These are phyloP conservation scores for Paramecium caudatum DNA, from an alignment of 73 alveolate genomes.

Conservation along the genomic window DNA sequence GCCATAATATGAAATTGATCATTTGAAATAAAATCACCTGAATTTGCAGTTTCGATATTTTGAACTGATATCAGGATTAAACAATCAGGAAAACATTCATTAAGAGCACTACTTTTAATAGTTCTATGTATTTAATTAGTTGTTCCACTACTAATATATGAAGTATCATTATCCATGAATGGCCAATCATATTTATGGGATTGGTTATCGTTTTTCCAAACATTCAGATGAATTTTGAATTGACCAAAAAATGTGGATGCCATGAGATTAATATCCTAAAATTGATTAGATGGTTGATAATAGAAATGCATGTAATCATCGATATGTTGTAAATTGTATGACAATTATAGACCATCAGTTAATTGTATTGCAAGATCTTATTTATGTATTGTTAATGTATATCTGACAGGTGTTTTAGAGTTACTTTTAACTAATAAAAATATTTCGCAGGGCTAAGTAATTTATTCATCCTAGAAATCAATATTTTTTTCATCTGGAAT, in stretches of 20 bases:
- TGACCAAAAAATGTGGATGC: conserved; percentile 33
- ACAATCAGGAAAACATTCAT: conserved; percentile 65
- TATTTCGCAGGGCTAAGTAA: conserved; percentile 15
- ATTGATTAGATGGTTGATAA: conserved; percentile 7
- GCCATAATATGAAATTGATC: conserved; percentile 9
- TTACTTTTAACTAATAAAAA: conserved; percentile 17
- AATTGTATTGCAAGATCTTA: conserved; percentile 29
- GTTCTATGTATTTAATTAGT: conserved; percentile 27
- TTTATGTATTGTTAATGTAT: conserved; percentile 58
- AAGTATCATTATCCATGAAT: conserved; percentile 19
- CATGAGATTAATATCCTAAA: neutral
- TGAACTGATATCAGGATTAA: conserved; percentile 4
- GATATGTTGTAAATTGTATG: conserved; percentile 41
- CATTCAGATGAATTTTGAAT: neutral
- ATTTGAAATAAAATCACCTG: neutral
- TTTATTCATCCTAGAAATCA: neutral
- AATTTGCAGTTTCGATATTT: neutral
- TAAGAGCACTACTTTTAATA: neutral
- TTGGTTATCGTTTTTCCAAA: neutral
- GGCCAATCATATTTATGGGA: conserved; percentile 67
- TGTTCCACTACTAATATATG: neutral
- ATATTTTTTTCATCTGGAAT: neutral
- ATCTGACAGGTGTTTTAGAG: conserved; percentile 9
- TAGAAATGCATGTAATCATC: conserved; percentile 47
- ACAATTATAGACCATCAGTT: conserved; percentile 1